Evolutionary conservation across 805 yeast species (phyloP).

Genomic region (Pichia rugopelliculosa): DNA sequence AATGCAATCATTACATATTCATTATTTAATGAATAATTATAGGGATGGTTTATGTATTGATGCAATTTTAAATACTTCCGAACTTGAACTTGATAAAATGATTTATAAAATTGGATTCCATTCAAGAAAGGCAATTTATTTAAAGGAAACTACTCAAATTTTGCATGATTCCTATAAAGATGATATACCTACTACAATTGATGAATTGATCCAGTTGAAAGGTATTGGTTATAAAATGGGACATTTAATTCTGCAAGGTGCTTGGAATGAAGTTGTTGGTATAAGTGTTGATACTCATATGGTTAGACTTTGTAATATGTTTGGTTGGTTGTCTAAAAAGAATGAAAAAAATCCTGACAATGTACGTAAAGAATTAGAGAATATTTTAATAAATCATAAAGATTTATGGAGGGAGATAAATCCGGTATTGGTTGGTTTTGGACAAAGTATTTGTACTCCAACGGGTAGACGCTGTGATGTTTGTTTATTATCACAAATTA

Average conservation of each 20-base stretch:
- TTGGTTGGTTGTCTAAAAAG: conserved; percentile 60
- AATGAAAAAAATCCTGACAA: conserved; percentile 59
- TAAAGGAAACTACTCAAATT: conserved; percentile 53
- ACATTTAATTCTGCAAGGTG: conserved; percentile 66
- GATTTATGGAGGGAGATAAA: conserved; percentile 79
- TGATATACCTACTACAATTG: conserved; percentile 68
- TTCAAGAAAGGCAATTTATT: conserved; percentile 63
- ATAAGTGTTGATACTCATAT: conserved; percentile 95
- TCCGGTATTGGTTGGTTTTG: conserved; percentile 86
- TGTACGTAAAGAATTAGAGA: conserved; percentile 60
- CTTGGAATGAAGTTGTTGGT: conserved; percentile 71
- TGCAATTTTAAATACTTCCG: conserved; percentile 44
- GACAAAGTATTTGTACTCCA: conserved; percentile 80
- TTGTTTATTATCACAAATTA: conserved; percentile 38
- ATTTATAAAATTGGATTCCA: conserved; percentile 87
- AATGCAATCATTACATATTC: conserved; percentile 51
- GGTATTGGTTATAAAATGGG: conserved; percentile 99
- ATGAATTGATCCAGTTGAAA: conserved; percentile 61
- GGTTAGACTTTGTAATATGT: conserved; percentile 69
- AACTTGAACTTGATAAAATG: conserved; percentile 50
- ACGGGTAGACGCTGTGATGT: conserved; percentile 63
- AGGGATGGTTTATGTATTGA: conserved; percentile 50
- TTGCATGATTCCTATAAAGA: conserved; percentile 43
- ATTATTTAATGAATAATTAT: conserved; percentile 32
- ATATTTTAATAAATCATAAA: conserved; percentile 55